Percentiles rank a stretch among this genome's conserved stretches.
Conservation (phyloP, 768 basidiomycete genomes). For the Tephrocybe sp. region DNA sequence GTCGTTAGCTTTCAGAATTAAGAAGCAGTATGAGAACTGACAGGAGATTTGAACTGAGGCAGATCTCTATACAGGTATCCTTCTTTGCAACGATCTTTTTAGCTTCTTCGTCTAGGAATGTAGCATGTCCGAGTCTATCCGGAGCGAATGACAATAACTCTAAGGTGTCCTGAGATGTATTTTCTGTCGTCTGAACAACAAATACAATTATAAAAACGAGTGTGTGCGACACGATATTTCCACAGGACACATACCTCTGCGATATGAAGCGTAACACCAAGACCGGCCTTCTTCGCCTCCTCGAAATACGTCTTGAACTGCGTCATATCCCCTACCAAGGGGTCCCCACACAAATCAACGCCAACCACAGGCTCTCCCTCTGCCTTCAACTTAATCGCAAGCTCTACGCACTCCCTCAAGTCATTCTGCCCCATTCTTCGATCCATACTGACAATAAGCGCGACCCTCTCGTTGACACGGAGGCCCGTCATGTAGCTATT, state of each 20-base stretch:
- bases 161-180: constrained; percentile 57
- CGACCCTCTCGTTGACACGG: constrained; percentile 46
- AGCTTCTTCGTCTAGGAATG: constrained; percentile 67
- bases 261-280: constrained; percentile 79
- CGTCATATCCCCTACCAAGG: constrained; percentile 56
- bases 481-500: too few relatives aligned
- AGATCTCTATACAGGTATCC: constrained; percentile 74
- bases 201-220: too few relatives aligned
- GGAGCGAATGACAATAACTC: constrained; percentile 62
- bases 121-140: constrained; percentile 77
- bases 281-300: constrained; percentile 55
- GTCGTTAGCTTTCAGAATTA: background rate
- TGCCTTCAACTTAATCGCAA: constrained; percentile 53
- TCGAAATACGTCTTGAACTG: constrained; percentile 51
- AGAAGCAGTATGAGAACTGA: constrained; percentile 32
- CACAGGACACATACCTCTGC: constrained; percentile 61
- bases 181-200: constrained; percentile 49
- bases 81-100: constrained; percentile 51
- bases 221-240: too few relatives aligned
- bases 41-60: constrained; percentile 78
- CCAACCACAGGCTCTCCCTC: constrained; percentile 70
- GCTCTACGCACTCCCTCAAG: constrained; percentile 53
- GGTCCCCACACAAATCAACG: constrained; percentile 81
- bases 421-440: constrained; percentile 57
- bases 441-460: constrained; percentile 77